Evolutionary conservation across 768 basidiomycete species (phyloP).

Genomic region (Phlebiopsis gigantea): DNA sequence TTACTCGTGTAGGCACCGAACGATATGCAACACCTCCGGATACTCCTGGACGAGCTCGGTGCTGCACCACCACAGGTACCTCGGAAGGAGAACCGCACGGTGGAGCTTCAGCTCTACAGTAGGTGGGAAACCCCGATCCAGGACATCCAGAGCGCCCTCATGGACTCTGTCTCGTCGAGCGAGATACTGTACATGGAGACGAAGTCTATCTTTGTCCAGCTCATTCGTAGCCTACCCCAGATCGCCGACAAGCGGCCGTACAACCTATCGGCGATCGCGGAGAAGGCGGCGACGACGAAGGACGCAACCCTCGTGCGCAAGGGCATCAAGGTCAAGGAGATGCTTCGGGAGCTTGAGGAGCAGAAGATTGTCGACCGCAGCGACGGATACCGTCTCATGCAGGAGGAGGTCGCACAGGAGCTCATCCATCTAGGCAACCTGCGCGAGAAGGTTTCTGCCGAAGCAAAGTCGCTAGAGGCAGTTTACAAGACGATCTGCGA

Average conservation of each 20-base stretch:
- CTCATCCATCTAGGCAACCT: constrained; percentile 95
- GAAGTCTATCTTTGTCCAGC: constrained; percentile 97
- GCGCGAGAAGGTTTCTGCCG: constrained; percentile 89
- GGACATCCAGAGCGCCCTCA: constrained; percentile 92
- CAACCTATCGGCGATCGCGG: constrained; percentile 83
- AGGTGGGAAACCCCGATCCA: constrained; percentile 99
- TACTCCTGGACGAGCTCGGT: constrained; percentile 94
- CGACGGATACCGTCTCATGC: constrained; percentile 93
- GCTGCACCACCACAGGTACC: constrained; percentile 92
- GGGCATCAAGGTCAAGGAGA: constrained; percentile 99
- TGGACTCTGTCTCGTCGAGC: constrained; percentile 95
- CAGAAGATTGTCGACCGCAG: constrained; percentile 73
- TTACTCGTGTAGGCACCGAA: constrained; percentile 73
- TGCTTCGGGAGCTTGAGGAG: constrained; percentile 94
- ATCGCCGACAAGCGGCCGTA: constrained; percentile 83
- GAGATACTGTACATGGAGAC: constrained; percentile 99
- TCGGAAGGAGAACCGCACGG: constrained; percentile 93
- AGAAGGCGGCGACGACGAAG: constrained; percentile 94
- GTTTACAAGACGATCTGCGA: constrained; percentile 99
- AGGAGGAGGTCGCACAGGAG: constrained; percentile 94
- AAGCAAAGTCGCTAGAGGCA: constrained; percentile 89
- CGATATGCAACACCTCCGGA: constrained; percentile 95
- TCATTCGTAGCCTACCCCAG: constrained; percentile 90
- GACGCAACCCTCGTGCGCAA: constrained; percentile 93
- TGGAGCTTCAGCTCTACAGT: constrained; percentile 89